Percentiles rank a stretch among this genome's conserved stretches.
phyloP scores from a whole-genome alignment of 1,284 basidiomycete species.

The Sphagnurus paluster region DNA sequence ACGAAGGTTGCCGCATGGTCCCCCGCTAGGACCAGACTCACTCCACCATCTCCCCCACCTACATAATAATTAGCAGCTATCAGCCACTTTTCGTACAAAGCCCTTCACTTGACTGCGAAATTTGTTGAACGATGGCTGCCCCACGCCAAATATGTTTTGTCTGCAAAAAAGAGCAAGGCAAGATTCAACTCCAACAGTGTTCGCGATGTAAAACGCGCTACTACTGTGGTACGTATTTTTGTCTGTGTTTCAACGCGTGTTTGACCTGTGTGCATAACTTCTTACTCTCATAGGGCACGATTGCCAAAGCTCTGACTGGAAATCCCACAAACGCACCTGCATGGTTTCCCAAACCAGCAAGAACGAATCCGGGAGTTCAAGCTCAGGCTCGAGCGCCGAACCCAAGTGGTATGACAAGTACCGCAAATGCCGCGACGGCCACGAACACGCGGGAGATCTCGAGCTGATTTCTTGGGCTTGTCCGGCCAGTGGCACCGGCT shows the following conservation, averaged over 20 bases:
- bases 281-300: slow-evolving; percentile 9
- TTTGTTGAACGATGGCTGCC: neutral
- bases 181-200: slow-evolving; percentile 14
- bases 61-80: too few relatives aligned
- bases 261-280: neutral
- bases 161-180: slow-evolving; percentile 12
- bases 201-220: slow-evolving; percentile 16
- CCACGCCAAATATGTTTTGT: slow-evolving; percentile 2
- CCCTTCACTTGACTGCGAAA: too few relatives aligned
- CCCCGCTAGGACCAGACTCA: too few relatives aligned
- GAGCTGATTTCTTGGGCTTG: slow-evolving; percentile 13
- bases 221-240: slow-evolving; percentile 18
- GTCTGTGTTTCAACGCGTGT: neutral
- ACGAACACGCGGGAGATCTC: slow-evolving; percentile 8
- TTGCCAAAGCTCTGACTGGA: slow-evolving; percentile 24
- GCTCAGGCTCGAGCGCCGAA: slow-evolving; percentile 16
- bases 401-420: slow-evolving; percentile 14
- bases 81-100: too few relatives aligned
- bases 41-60: too few relatives aligned
- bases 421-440: slow-evolving; percentile 9
- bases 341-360: too few relatives aligned
- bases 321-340: slow-evolving; percentile 21
- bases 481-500: slow-evolving; percentile 3
- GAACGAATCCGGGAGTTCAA: too few relatives aligned
- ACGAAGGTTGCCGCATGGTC: too few relatives aligned